Percentiles rank a stretch among this genome's conserved stretches.
Conservation (phyloP, 202 grass and related monocot genomes). For the Saccharum hybrid region DNA sequence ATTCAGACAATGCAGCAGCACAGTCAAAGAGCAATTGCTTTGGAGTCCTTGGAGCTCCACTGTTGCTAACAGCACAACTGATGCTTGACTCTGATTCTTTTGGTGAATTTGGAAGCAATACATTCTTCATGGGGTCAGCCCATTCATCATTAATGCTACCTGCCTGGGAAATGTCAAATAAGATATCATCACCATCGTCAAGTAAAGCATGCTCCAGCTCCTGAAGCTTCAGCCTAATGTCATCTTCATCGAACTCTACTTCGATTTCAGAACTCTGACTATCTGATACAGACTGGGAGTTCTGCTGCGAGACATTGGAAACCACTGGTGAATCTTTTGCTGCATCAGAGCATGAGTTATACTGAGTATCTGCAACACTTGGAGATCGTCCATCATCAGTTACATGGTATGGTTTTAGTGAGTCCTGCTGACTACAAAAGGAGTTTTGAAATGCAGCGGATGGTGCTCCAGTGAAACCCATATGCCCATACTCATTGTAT, state of each 20-base stretch:
- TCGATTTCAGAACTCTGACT: slow-evolving; percentile 66
- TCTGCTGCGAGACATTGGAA: slow-evolving; percentile 78
- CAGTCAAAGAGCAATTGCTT: slow-evolving; percentile 91
- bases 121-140: slow-evolving; percentile 70
- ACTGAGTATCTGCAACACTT: slow-evolving; percentile 51
- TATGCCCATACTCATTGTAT: slow-evolving; percentile 59
- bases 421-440: slow-evolving; percentile 60
- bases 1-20: slow-evolving; percentile 70
- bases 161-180: slow-evolving; percentile 64
- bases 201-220: slow-evolving; percentile 89
- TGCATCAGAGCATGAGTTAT: slow-evolving; percentile 54
- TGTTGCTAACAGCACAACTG: slow-evolving; percentile 67
- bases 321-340: slow-evolving; percentile 55
- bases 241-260: slow-evolving; percentile 75
- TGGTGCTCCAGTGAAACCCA: slow-evolving; percentile 53
- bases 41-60: slow-evolving; percentile 58
- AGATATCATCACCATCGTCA: slow-evolving; percentile 66
- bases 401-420: slow-evolving; percentile 57
- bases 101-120: slow-evolving; percentile 67
- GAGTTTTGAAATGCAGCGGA: slow-evolving; percentile 51
- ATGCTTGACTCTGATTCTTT: slow-evolving; percentile 93
- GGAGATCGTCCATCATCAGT: slow-evolving; percentile 55
- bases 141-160: slow-evolving; percentile 68
- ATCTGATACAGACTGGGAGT: slow-evolving; percentile 71
- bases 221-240: slow-evolving; percentile 83